Base-by-base conservation (phyloP, 345 rosid species). In the Anacardium occidentale region DNA sequence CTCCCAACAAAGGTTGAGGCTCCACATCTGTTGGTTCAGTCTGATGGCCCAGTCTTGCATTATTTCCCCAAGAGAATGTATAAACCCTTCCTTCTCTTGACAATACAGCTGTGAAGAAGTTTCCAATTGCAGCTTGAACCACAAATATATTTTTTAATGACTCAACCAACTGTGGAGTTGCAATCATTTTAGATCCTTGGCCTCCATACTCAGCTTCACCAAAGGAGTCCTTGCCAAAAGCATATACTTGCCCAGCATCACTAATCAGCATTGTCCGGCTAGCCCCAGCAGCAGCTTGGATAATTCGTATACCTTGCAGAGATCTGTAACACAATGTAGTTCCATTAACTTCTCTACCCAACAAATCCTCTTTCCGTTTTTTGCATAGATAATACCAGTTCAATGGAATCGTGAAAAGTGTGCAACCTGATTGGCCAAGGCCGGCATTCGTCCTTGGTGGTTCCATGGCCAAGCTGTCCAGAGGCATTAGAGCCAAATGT, bases 21-120 rank as follows among this genome's bases (percentile, higher is more conserved):
- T 86, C 85, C 40, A 84, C 70, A 76, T 89, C 96, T 68, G 74
- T 89, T 20, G 80, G 83, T 69, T 92, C 97, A 0, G 98, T 89
- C 55, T 85, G 88, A 71, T 92, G 99, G 74, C 99, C 96, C 11
- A 92, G 89, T 77, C 70, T 95, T 44, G 79, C 88, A 77, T 92
- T 93, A 10, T 52, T 83, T 14, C 98, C 99, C 99, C 98, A 92
- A 15, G 94, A 91, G 67, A 95, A 88, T 22, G 98, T 95, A 75
- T 92, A 95, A 78, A 95, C 94, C 74, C 90, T 86, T 59, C 99
- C 99, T 79, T 95, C 99, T 79, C 98, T 86, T 7, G 99, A 92
- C 37, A 95, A 70, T 15, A 95, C 90, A 32, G 98, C 97, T 0
- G 99, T 92, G 80, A 95, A 95, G 81, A 84, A 91, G 75, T 95